Base-by-base conservation (phyloP, 139 green algal genomes). In the Penium margaritaceum region DNA sequence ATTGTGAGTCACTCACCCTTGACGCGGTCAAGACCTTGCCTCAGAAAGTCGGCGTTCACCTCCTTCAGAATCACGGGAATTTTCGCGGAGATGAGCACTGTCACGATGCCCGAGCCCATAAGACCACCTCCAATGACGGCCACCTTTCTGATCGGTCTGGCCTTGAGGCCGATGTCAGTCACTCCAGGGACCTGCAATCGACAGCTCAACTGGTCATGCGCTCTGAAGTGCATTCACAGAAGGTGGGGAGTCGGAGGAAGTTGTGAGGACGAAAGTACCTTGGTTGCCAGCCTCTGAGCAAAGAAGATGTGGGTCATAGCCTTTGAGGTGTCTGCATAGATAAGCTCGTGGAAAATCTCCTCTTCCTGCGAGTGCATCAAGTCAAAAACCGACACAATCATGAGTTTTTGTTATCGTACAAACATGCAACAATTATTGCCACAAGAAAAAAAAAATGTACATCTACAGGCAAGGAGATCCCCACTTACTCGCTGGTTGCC, bases 241-340 rank as follows among this genome's bases (percentile, higher is more conserved):
- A 29, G 5, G 47, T n/a, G 27, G 19, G 29, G 5, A 58, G 27
- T 58, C 47, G 14, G 14, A 32, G 17, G 21, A 2, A 54, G 19
- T 54, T 19, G 43, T 54, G 19, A 54, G 2, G 1, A 54, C 21
- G 2, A 68, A 68, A 5, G 30, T 62, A 82, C 75, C 80, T 92
- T 92, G 79, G 95, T 94, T 34, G 95, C 98, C 68, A 86, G 75
- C 39, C 95, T 83, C 83, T 93, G 87, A 2, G 94, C 90, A 51
- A 99, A 97, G 86, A 99, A 99, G 69, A 97, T 94, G 88, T 98
- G 92, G 47, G 97, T 92, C 34, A 99, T 84, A 0, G 89, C 89
- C 82, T 95, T 94, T 84, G 74, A 75, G 6, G 67, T 77, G 47
- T 83, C 76, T 27, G 77, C 79, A 14, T 76, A 29, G 2, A 81